Evolutionary conservation across 495 filamentous ascomycete genomes (phyloP), one percentile per base, ranked within the genome.

Genomic region (Cenococcum geophilum): DNA sequence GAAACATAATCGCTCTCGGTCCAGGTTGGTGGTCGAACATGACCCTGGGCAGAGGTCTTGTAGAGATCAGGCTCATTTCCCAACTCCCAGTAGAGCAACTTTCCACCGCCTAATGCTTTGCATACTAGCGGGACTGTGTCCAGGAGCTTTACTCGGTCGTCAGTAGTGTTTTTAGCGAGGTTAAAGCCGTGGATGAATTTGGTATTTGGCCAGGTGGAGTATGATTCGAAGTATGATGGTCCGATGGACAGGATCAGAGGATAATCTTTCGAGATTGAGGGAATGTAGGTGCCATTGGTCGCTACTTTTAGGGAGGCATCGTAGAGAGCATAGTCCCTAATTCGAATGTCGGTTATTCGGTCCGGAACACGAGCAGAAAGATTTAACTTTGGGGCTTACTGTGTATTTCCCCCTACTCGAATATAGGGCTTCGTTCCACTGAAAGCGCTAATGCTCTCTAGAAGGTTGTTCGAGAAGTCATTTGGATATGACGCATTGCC

Each of bases 51-150:
- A 27, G 78, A 80, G 3, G 77, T 80, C 20, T 78, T 77, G 68
- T 73, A 87, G 23, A 87, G 72, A 65, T 89, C 85, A 0, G 85
- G 84, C 71, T 89, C 86, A 59, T 89, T 88, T 16, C 84, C 86
- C 63, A 85, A 79, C 57, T 83, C 80, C 83, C 83, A 87, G 58
- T 73, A 72, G 23, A 80, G 74, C 18, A 87, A 70, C 55, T 73
- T 79, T 16, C 75, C 78, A 9, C 67, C 72, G 34, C 73, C 68
- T 5, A 86, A 68, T 9, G 82, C 81, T 62, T 82, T 82, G 72
- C 86, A 89, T 9, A 78, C 85, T 32, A 83, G 68, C 0, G 80
- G 75, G 0, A 81, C 83, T 0, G 82, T 82, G 14, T 77, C 76
- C 4, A 83, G 64, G 4, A 86, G 71, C 4, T 75, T 79, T n/a